Conservation (phyloP, 495 filamentous ascomycete species). For the Penicillium bialowiezense region DNA sequence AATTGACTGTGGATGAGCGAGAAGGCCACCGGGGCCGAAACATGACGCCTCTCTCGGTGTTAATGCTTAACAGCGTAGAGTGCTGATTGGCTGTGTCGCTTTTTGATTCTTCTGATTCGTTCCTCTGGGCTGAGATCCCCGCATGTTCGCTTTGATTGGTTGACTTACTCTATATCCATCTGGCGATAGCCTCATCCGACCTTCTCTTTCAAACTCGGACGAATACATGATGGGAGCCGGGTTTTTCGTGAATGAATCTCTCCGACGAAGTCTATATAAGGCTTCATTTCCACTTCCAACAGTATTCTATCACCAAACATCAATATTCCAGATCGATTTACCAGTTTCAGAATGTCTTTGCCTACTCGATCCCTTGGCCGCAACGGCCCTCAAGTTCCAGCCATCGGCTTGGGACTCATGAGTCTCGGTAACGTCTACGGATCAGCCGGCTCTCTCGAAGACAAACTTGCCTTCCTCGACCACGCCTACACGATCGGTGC, state of each 20-base stretch:
- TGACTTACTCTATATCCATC: neutral
- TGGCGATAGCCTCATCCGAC: neutral
- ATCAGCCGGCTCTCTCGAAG: slow-evolving; percentile 30
- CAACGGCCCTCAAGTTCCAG: slow-evolving; percentile 50
- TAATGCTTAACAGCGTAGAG: neutral
- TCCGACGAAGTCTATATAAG: slow-evolving; percentile 13
- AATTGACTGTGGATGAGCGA: too few species aligned
- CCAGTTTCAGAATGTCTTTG: slow-evolving; percentile 7
- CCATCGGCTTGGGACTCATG: slow-evolving; percentile 55
- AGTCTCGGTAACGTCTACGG: slow-evolving; percentile 51
- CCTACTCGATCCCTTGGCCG: slow-evolving; percentile 43
- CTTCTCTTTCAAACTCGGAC: too few species aligned
- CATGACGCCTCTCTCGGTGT: neutral
- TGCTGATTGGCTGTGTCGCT: neutral
- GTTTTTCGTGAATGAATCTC: neutral
- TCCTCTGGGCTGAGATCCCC: neutral
- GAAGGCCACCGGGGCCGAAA: too few species aligned
- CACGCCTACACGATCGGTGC: slow-evolving; percentile 51
- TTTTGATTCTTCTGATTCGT: neutral
- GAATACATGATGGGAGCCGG: too few species aligned
- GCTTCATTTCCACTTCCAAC: neutral
- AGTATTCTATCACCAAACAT: neutral
- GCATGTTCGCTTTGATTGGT: neutral
- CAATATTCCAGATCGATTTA: neutral
- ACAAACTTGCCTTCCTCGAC: slow-evolving; percentile 35